Evolutionary conservation across 495 filamentous ascomycete genomes (phyloP).

Genomic region (Chaetomium cochliodes): DNA sequence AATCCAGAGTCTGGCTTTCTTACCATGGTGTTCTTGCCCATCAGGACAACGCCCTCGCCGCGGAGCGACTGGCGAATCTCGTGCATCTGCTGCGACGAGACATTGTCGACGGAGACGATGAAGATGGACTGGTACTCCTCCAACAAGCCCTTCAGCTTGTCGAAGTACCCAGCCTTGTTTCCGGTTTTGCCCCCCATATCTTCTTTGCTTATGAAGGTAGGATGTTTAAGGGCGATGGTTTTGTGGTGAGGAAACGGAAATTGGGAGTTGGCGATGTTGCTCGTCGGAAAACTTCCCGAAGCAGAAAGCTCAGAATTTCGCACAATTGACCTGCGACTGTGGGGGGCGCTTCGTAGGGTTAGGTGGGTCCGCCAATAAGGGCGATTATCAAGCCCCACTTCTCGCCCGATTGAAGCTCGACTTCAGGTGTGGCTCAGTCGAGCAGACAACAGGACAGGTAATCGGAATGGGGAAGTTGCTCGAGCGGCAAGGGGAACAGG

Average conservation of each 20-base stretch:
- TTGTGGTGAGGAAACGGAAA: conserved; percentile 30
- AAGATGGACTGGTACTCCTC: conserved; percentile 93
- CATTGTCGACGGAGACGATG: conserved; percentile 96
- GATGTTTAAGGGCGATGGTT: conserved; percentile 85
- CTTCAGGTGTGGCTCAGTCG: conserved; percentile 1
- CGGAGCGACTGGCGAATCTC: conserved; percentile 91
- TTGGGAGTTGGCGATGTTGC: conserved; percentile 17
- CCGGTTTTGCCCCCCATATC: conserved; percentile 98
- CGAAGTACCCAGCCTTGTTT: conserved; percentile 97
- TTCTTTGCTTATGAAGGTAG: conserved; percentile 94
- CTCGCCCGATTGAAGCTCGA: neutral
- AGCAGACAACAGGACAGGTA: neutral
- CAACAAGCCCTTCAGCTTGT: conserved; percentile 93
- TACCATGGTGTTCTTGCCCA: conserved; percentile 99
- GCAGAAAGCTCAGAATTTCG: conserved; percentile 27
- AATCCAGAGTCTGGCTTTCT: conserved; percentile 19
- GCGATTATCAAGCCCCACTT: conserved; percentile 7
- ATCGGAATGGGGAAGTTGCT: neutral
- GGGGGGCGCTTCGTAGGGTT: conserved; percentile 37
- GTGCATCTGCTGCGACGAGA: conserved; percentile 99
- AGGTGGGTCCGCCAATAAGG: conserved; percentile 27
- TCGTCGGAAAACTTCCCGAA: conserved; percentile 26
- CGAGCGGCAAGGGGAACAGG: neutral
- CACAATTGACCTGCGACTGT: conserved; percentile 34
- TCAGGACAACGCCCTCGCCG: conserved; percentile 87